Base-by-base conservation (phyloP, 2,329 filamentous ascomycete species). In the Talaromyces piceae region DNA sequence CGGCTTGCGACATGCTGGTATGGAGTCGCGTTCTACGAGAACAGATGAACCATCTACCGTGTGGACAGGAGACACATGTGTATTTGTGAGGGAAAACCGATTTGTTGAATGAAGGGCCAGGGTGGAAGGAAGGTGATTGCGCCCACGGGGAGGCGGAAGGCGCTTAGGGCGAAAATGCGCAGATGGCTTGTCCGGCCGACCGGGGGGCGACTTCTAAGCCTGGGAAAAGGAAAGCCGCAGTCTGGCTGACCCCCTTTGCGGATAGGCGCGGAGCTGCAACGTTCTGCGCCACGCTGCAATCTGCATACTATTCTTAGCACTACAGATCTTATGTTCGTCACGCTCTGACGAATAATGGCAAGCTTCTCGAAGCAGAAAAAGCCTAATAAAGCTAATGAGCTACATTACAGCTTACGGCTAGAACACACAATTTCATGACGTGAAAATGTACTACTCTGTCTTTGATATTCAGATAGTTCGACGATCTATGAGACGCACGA, bases 1-100 rank as follows among this genome's bases (percentile, higher is more conserved):
- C 73, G 44, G 66, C 60, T 49, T 68, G 67, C 52, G 74, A 73
- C 74, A 77, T 76, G 47, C 51, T 64, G 41, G 25, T 20, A 45
- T 27, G n/a, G n/a, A 33, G 44, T 31, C n/a, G 46, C 31, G 41
- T n/a, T 41, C 13, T 23, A 23, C 18, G 20, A 31, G 26, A n/a
- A 23, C 3, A 7, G 8, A 28, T 47, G 45, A 20, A 33, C 11
- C 28, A 31, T 31, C 26, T 25, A 28, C 28, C 25, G 30, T 39
- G 27, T 39, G 25, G 46, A 41, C 46, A 41, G 8, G 25, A 23
- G 13, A 16, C 20, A 13, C 39, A 43, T 43, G 20, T 41, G 30
- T 4, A n/a, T 12, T 13, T 1, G 30, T 31, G 3, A 13, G 16
- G 9, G 33, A 18, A 20, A 9, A 6, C 16, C 4, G 16, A 11